Evolutionary conservation across 2,329 filamentous ascomycete species (phyloP), one percentile per base, ranked within the genome.

Genomic region (Fusarium decemcellulare): DNA sequence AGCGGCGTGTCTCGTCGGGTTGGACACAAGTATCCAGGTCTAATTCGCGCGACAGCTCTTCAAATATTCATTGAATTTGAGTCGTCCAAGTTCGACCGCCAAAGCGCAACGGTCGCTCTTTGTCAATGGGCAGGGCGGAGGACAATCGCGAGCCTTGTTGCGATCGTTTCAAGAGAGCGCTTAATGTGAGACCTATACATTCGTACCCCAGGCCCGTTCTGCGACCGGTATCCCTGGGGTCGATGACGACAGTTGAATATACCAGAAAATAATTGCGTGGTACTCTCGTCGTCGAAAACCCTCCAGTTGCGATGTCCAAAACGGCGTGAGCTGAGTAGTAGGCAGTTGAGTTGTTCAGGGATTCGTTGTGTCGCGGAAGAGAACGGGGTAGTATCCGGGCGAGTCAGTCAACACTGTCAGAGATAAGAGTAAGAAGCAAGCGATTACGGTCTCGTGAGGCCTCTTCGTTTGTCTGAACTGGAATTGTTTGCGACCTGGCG

Each of bases 181-280:
- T 58, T 52, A 57, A 40, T 52, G 59, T 61, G 67, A 70, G 68
- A 63, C 65, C 61, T 63, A 36, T 70, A 58, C 50, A 69, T 73
- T 73, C 72, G 68, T 72, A 74, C 72, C 72, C 72, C 71, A 74
- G 72, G 72, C 72, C 72, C 67, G 70, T 71, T 67, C 64, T 73
- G 63, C 64, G 59, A 69, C 59, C 72, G 72, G 72, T 70, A 59
- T 73, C 63, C 72, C 72, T 74, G 72, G 72, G 72, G 72, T 67
- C 67, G 64, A 61, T 63, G 59, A 68, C 59, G 59, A 55, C 43
- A 61, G 57, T 46, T 46, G 34, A 56, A 8, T 42, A 53, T 65
- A 57, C 68, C 68, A 65, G 36, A 68, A 61, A 59, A 30, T 32
- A 16, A 65, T 39, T 23, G 37, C 55, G 51, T 39, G 39, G 39